phyloP scores from a whole-genome alignment of 75 land plant species.

The Adiantum capillusveneris region DNA sequence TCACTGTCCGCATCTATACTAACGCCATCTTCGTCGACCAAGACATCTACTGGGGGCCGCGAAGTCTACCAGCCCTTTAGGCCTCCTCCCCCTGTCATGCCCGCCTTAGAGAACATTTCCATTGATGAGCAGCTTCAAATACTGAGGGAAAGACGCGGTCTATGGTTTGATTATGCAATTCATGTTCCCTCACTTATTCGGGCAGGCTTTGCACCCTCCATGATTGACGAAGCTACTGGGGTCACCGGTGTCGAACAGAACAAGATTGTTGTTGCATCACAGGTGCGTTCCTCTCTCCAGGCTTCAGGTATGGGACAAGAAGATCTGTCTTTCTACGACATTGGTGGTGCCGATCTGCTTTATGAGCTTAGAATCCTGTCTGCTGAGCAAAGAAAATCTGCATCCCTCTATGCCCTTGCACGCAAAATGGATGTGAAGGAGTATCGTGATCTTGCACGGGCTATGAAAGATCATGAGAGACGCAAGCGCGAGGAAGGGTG shows the following conservation, averaged over 20 bases:
- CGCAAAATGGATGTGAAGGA: constrained; percentile 36
- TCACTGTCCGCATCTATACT: no score
- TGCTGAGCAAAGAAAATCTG: constrained; percentile 44
- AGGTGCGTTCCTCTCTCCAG: constrained; percentile 65
- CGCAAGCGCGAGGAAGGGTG: constrained; percentile 51
- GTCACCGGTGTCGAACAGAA: constrained; percentile 89
- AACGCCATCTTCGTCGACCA: no score
- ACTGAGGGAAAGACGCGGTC: constrained; percentile 71
- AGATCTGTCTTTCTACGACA: constrained; percentile 46
- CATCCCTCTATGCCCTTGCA: constrained; percentile 49
- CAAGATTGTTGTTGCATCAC: constrained; percentile 63
- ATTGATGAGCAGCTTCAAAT: constrained; percentile 44
- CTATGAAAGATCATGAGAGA: constrained; percentile 84
- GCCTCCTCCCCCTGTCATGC: constrained; percentile 48
- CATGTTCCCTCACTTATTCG: constrained; percentile 42
- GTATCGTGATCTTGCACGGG: constrained; percentile 53
- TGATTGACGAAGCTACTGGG: constrained; percentile 85
- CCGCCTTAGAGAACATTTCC: constrained; percentile 34
- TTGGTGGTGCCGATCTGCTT: constrained; percentile 60
- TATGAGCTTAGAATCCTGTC: constrained; percentile 78
- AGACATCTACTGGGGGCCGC: no score
- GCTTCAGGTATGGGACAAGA: constrained; percentile 31
- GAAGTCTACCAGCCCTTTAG: constrained; percentile 77
- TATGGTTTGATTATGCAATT: constrained; percentile 81
- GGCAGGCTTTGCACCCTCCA: constrained; percentile 65